Percentiles rank a stretch among this genome's conserved stretches.
Conservation (phyloP, 805 yeast species). For the Komagataella phaffii region DNA sequence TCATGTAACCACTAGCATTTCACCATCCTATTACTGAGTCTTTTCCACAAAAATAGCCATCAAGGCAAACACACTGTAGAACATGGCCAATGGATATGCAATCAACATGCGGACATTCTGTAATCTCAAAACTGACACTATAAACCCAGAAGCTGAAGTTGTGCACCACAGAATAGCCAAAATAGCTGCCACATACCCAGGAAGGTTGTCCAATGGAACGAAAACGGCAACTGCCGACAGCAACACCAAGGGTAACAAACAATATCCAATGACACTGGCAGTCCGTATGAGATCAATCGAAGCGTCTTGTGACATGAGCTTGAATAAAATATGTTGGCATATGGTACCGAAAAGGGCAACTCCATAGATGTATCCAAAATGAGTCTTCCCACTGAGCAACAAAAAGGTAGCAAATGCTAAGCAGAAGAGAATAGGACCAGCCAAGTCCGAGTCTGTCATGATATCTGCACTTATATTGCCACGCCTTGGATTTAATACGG, state of each 20-base stretch:
- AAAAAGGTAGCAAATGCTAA: constrained; percentile 74
- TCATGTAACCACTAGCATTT: neutral
- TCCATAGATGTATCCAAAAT: constrained; percentile 94
- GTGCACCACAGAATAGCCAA: constrained; percentile 83
- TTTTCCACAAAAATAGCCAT: constrained; percentile 70
- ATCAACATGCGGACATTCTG: constrained; percentile 79
- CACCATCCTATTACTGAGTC: constrained; percentile 1
- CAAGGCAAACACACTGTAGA: constrained; percentile 87
- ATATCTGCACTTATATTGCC: constrained; percentile 56
- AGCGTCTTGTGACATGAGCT: constrained; percentile 53
- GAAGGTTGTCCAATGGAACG: constrained; percentile 49
- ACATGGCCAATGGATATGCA: constrained; percentile 87
- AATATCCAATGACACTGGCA: constrained; percentile 88
- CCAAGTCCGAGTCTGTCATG: constrained; percentile 81
- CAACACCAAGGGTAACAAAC: constrained; percentile 78
- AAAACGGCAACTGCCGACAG: constrained; percentile 62
- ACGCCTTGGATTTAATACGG: constrained; percentile 65
- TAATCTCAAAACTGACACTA: constrained; percentile 71
- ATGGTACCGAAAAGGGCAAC: constrained; percentile 87
- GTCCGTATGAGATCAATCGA: constrained; percentile 51
- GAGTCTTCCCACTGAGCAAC: constrained; percentile 82
- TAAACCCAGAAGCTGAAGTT: constrained; percentile 83
- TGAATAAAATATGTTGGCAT: constrained; percentile 73
- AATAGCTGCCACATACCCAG: constrained; percentile 60
- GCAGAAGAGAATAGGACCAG: constrained; percentile 89